Base-by-base conservation (phyloP, 352 stramenopile species). In the Aphanomyces euteiches region DNA sequence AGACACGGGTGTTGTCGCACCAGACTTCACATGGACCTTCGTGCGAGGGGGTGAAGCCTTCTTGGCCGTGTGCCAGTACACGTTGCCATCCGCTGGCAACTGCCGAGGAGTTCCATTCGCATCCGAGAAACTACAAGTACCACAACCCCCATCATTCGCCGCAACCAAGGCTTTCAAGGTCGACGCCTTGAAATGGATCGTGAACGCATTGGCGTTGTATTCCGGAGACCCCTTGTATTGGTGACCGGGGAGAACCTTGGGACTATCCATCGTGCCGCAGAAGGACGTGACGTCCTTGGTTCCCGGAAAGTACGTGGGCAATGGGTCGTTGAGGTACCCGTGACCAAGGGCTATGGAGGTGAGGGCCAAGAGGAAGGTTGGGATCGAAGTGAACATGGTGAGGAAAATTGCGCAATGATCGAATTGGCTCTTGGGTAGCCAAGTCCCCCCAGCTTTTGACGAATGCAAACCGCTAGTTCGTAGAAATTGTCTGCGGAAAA, bases 1-100 rank as follows among this genome's bases (percentile, higher is more conserved):
- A 77, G 21, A 76, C 71, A 47, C 71, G 67, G 28, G n/a, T 67
- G 56, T 48, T 19, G 69, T 81, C 76, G 54, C 74, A 79, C 72
- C 75, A 81, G 15, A 72, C 60, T 59, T 81, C 76, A 50, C 76
- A 81, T 1, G 76, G 67, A 1, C 76, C 76, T 56, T 77, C 65
- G 64, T 81, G 76, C 36, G 76, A 75, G 15, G 70, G 17, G 4
- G 74, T 67, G 59, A 82, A 75, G 8, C 77, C 75, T 39, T 83
- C 75, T 13, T 58, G 70, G n/a, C 54, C 60, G 45, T 78, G 54
- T 19, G 28, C 54, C 54, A 61, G 17, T 43, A n/a, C 6, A 61
- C n/a, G 15, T 12, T 41, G 5, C 70, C 66, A 7, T 65, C 64
- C 7, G 19, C 43, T 17, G 21, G 19, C 13, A 67, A 13, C 43